Evolutionary conservation across 495 filamentous ascomycete species (phyloP).

Genomic region (Lasiosphaeria miniovina): DNA sequence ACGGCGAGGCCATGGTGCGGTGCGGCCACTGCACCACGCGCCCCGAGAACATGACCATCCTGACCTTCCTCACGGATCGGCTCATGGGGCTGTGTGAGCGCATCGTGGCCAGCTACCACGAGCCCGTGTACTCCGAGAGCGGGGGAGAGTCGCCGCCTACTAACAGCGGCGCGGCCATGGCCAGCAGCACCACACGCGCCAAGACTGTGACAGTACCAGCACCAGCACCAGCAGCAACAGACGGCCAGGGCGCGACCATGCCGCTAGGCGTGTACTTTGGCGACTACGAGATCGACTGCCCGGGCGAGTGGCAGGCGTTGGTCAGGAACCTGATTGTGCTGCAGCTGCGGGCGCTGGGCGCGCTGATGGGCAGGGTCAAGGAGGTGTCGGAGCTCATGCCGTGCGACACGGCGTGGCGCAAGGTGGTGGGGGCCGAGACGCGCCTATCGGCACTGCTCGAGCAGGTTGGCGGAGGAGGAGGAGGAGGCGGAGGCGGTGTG

Average conservation of each 20-base stretch:
- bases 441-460: slow-evolving; percentile 6
- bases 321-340: slow-evolving; percentile 14
- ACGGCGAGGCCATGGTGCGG: slow-evolving; percentile 14
- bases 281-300: slow-evolving; percentile 15
- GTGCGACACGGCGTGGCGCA: slow-evolving; percentile 8
- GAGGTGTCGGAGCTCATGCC: slow-evolving; percentile 5
- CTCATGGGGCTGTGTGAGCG: slow-evolving; percentile 11
- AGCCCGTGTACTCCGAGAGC: neutral
- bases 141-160: neutral
- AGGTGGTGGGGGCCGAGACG: slow-evolving; percentile 9
- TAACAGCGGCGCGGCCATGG: neutral
- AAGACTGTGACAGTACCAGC: neutral
- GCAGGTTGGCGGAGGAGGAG: neutral
- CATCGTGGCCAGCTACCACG: slow-evolving; percentile 12
- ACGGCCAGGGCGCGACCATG: neutral
- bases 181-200: neutral
- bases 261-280: slow-evolving; percentile 11
- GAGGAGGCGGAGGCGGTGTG: too few species aligned
- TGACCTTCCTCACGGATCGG: slow-evolving; percentile 13
- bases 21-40: slow-evolving; percentile 12
- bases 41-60: slow-evolving; percentile 15
- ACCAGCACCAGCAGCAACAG: neutral
- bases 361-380: slow-evolving; percentile 6
- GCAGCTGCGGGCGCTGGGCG: slow-evolving; percentile 6
- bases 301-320: slow-evolving; percentile 13